A percentile compares a stretch with the other conserved stretches of the same genome.
These are phyloP conservation scores for Boletus vinaceobasis DNA, from an alignment of 768 basidiomycete genomes.

Conservation along the genomic window DNA sequence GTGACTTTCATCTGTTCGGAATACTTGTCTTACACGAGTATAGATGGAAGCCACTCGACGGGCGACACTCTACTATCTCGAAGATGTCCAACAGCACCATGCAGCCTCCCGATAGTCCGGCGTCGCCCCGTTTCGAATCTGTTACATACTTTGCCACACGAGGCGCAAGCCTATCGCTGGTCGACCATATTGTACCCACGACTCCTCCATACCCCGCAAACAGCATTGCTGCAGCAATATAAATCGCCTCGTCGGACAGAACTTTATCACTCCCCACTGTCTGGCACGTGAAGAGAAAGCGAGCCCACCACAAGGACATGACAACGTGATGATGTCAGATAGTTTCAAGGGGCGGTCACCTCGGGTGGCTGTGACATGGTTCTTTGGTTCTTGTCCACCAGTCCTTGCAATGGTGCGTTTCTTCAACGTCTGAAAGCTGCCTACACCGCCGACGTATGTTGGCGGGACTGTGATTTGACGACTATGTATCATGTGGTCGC, in stretches of 20 bases:
- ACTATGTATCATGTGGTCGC: no score
- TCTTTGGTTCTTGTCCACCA: no score
- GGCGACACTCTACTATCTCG: neutral
- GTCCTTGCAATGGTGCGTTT: neutral
- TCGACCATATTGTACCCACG: constrained; percentile 45
- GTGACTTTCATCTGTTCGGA: neutral
- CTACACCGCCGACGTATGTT: no score
- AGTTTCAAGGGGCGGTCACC: neutral
- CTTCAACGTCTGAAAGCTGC: neutral
- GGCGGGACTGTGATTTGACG: no score
- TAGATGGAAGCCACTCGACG: neutral
- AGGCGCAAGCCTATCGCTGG: constrained; percentile 37
- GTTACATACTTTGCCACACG: constrained; percentile 27
- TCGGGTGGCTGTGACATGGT: no score
- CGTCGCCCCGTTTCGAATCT: neutral
- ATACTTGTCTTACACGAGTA: neutral
- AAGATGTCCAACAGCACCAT: neutral
- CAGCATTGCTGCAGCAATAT: constrained; percentile 42
- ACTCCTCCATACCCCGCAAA: constrained; percentile 32
- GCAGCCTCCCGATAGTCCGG: neutral
- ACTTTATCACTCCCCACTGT: constrained; percentile 36
- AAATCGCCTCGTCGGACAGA: constrained; percentile 37
- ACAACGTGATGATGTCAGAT: constrained; percentile 1
- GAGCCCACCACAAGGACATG: constrained; percentile 25
- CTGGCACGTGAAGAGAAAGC: constrained; percentile 49